Evolutionary conservation across 305 asterid genomes (phyloP).

Genomic region (Fraxinus platypoda): DNA sequence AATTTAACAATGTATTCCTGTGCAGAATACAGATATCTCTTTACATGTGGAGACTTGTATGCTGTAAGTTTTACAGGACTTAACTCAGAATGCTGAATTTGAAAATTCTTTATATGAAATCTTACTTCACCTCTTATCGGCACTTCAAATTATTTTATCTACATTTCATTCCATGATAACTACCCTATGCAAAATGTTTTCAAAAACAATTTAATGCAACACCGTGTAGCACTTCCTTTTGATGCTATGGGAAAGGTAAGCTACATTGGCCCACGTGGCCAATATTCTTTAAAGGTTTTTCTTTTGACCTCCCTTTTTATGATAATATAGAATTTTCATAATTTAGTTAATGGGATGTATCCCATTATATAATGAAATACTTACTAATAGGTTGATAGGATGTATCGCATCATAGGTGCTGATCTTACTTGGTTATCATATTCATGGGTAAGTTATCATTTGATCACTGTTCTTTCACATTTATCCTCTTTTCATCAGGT

Average conservation of each 20-base stretch:
- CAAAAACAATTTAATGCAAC: slow-evolving; percentile 88
- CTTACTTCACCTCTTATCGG: not conserved
- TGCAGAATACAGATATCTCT: slow-evolving; percentile 48
- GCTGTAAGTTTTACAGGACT: slow-evolving; percentile 59
- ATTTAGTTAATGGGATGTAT: not conserved
- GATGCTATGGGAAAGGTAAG: slow-evolving; percentile 94
- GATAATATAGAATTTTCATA: slow-evolving; percentile 9
- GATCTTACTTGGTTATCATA: too few relatives aligned
- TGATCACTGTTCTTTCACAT: too few relatives aligned
- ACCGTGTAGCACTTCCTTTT: slow-evolving; percentile 86
- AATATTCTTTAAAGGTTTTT: slow-evolving; percentile 58
- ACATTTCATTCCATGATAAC: slow-evolving; percentile 7
- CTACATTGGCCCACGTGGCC: slow-evolving; percentile 87
- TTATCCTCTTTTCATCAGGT: too few relatives aligned
- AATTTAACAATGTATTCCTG: slow-evolving; percentile 18
- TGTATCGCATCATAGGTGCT: too few relatives aligned
- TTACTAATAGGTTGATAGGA: too few relatives aligned
- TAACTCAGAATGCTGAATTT: slow-evolving; percentile 7
- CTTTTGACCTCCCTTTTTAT: slow-evolving; percentile 11
- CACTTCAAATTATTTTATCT: not conserved
- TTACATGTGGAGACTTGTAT: slow-evolving; percentile 73
- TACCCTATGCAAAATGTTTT: slow-evolving; percentile 61
- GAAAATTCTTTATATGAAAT: not conserved
- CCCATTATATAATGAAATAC: too few relatives aligned
- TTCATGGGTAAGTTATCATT: too few relatives aligned